These are phyloP conservation scores for Diplodia scrobiculata DNA, from an alignment of 2,329 filamentous ascomycete genomes.

Conservation along the genomic window DNA sequence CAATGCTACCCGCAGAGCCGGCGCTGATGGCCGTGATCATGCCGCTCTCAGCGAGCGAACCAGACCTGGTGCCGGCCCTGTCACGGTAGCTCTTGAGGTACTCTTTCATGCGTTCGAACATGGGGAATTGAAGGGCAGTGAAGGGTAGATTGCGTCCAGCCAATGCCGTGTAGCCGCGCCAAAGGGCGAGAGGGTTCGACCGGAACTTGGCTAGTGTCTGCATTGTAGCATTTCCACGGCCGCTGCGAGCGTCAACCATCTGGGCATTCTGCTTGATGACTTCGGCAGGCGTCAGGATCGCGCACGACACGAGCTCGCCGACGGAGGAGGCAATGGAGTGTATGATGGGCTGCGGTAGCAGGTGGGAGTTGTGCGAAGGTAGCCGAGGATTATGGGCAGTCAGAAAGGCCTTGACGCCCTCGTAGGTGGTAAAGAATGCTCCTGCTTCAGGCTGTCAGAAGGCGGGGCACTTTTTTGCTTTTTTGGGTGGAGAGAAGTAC, in stretches of 20 bases:
- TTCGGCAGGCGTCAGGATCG: constrained; percentile 84
- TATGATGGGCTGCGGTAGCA: constrained; percentile 67
- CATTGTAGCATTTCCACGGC: constrained; percentile 51
- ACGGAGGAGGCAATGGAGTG: constrained; percentile 73
- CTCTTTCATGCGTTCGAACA: constrained; percentile 73
- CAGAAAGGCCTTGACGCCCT: constrained; percentile 69
- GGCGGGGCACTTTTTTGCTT: not conserved
- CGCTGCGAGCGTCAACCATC: constrained; percentile 62
- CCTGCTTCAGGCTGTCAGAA: constrained; percentile 58
- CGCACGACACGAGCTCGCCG: constrained; percentile 81
- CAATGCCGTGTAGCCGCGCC: constrained; percentile 76
- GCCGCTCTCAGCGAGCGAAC: constrained; percentile 65
- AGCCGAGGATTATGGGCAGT: constrained; percentile 52
- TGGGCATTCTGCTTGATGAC: constrained; percentile 94
- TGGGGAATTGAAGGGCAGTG: constrained; percentile 83
- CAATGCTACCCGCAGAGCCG: constrained; percentile 70
- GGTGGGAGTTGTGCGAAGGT: constrained; percentile 34
- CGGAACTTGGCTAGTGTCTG: constrained; percentile 61
- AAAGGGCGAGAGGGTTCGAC: constrained; percentile 58
- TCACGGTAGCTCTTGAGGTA: constrained; percentile 54
- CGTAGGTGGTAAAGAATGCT: constrained; percentile 88
- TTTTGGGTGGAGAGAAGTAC: constrained; percentile 50
- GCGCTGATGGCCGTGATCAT: constrained; percentile 73
- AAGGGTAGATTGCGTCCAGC: constrained; percentile 83
- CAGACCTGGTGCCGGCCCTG: constrained; percentile 41